These are phyloP conservation scores for Excoecaria agallocha DNA, from an alignment of 345 rosid species.

Conservation along the genomic window DNA sequence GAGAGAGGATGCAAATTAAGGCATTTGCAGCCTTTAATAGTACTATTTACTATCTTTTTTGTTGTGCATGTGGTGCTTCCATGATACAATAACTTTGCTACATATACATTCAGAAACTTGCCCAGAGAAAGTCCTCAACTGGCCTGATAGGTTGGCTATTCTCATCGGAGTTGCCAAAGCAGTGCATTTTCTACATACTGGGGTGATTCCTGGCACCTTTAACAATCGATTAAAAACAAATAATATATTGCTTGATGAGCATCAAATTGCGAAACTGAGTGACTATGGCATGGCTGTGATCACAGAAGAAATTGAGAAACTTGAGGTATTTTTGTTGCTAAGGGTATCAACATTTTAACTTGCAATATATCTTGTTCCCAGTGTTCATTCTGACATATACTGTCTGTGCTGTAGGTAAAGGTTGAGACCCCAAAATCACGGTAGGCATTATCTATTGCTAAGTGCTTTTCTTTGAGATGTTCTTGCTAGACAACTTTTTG, in stretches of 20 bases:
- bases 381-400: constrained; percentile 12
- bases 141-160: constrained; percentile 80
- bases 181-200: constrained; percentile 84
- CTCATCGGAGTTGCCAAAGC: constrained; percentile 91
- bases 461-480: constrained; percentile 1
- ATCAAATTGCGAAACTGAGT: constrained; percentile 81
- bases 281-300: constrained; percentile 84
- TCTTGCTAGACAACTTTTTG: not conserved
- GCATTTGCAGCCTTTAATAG: not conserved
- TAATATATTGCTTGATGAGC: constrained; percentile 88
- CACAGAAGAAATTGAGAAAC: constrained; percentile 60
- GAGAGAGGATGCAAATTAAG: not conserved
- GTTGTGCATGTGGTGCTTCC: not conserved
- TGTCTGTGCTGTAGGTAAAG: constrained; percentile 54
- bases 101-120: constrained; percentile 45
- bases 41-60: not conserved
- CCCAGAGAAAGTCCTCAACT: constrained; percentile 70
- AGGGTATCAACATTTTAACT: constrained; percentile 10
- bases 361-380: constrained; percentile 15
- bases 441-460: constrained; percentile 30
- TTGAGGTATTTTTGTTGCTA: constrained; percentile 47
- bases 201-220: constrained; percentile 74
- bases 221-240: constrained; percentile 70
- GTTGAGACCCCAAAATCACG: constrained; percentile 53
- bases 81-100: not conserved